Percentiles rank a stretch among this genome's conserved stretches.
phyloP scores from a whole-genome alignment of 2,329 filamentous ascomycete genomes.

The Sphaerulina musiva region DNA sequence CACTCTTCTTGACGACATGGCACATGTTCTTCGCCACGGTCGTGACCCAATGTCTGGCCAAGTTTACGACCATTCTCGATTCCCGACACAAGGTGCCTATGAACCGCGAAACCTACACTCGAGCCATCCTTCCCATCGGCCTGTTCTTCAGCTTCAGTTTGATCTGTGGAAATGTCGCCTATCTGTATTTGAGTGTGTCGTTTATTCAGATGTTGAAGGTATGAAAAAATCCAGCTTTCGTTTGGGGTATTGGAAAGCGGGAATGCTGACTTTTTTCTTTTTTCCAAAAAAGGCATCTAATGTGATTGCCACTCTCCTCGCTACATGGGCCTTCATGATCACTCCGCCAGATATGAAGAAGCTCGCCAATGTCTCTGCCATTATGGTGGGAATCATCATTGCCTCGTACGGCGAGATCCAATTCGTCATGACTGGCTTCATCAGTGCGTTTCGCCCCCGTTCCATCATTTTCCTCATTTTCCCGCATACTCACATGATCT shows the following conservation, averaged over 20 bases:
- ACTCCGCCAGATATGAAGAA: constrained; percentile 77
- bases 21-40: constrained; percentile 88
- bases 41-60: constrained; percentile 88
- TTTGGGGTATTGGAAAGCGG: neutral
- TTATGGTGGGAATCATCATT: constrained; percentile 89
- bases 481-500: neutral
- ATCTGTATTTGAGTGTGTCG: constrained; percentile 87
- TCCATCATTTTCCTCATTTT: too few relatives aligned
- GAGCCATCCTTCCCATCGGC: constrained; percentile 89
- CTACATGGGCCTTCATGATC: constrained; percentile 81
- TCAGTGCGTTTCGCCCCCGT: constrained; percentile 32
- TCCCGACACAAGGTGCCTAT: constrained; percentile 95
- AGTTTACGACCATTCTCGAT: constrained; percentile 83
- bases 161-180: constrained; percentile 94
- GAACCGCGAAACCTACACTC: constrained; percentile 86
- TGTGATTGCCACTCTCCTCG: constrained; percentile 83
- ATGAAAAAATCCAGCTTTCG: neutral
- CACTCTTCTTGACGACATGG: constrained; percentile 88
- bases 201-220: constrained; percentile 98
- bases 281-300: constrained; percentile 60
- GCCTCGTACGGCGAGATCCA: constrained; percentile 93
- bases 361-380: constrained; percentile 86
- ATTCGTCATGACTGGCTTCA: constrained; percentile 73
- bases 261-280: neutral
- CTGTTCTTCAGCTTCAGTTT: constrained; percentile 92